These are phyloP conservation scores for Ceratocystis colombiana DNA, from an alignment of 2,329 filamentous ascomycete genomes.

Conservation along the genomic window DNA sequence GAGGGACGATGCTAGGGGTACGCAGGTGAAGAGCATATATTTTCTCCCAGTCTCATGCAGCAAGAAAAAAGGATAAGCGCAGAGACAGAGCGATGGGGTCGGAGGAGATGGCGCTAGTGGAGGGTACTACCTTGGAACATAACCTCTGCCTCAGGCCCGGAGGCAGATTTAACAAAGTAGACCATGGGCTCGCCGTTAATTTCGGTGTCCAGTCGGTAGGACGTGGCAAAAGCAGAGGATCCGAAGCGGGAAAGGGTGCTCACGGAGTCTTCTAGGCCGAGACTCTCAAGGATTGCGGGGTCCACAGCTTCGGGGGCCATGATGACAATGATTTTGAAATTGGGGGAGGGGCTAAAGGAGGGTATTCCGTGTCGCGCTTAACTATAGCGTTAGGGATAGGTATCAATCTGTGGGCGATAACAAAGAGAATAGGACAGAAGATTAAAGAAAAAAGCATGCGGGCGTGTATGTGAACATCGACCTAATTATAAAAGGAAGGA, in stretches of 20 bases:
- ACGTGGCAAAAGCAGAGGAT: constrained; percentile 58
- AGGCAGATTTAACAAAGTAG: constrained; percentile 65
- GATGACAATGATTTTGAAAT: neutral
- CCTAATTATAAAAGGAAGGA: neutral
- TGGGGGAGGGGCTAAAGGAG: neutral
- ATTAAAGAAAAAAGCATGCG: neutral
- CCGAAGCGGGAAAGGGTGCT: constrained; percentile 52
- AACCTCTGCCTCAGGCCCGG: constrained; percentile 46
- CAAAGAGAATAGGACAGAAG: neutral
- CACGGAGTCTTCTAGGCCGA: constrained; percentile 46
- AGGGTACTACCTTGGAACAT: constrained; percentile 57
- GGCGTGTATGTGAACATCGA: neutral
- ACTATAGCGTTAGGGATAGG: neutral
- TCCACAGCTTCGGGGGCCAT: constrained; percentile 40
- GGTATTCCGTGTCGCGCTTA: neutral
- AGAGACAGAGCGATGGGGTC: neutral
- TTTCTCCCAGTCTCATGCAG: neutral
- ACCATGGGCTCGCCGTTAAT: constrained; percentile 41
- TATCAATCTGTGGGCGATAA: neutral
- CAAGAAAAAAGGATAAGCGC: neutral
- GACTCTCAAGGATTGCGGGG: constrained; percentile 49
- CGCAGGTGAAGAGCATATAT: neutral
- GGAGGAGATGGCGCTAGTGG: constrained; percentile 6
- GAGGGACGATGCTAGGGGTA: neutral
- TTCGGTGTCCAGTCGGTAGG: constrained; percentile 46